Evolutionary conservation across 2,329 filamentous ascomycete genomes (phyloP).

Genomic region (Epicoccum nigrum): DNA sequence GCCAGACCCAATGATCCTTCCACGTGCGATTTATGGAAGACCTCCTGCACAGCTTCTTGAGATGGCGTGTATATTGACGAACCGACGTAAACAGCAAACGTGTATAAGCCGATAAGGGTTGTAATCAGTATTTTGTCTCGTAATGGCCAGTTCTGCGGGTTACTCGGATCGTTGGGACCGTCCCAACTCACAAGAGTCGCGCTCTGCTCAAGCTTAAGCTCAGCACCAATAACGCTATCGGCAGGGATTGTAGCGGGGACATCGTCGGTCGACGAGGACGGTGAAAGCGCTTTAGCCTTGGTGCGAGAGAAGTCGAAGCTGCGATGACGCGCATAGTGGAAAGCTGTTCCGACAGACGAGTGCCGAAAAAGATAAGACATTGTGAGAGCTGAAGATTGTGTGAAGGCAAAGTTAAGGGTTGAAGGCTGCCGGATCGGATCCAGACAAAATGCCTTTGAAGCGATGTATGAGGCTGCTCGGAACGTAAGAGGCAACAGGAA

Average conservation of each 20-base stretch:
- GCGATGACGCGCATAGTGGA: slow-evolving; percentile 27
- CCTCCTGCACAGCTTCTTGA: slow-evolving; percentile 53
- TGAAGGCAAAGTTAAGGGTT: neutral
- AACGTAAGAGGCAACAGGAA: neutral
- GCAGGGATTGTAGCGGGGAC: slow-evolving; percentile 15
- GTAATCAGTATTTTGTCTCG: slow-evolving; percentile 42
- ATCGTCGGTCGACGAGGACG: slow-evolving; percentile 29
- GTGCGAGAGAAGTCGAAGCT: slow-evolving; percentile 29
- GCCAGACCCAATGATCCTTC: slow-evolving; percentile 63
- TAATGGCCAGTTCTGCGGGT: slow-evolving; percentile 46
- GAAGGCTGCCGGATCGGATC: neutral
- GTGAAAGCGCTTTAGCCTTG: slow-evolving; percentile 21
- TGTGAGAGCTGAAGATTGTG: neutral
- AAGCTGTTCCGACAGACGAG: slow-evolving; percentile 24
- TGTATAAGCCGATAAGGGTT: slow-evolving; percentile 56
- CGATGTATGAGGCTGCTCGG: neutral
- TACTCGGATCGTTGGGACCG: slow-evolving; percentile 42
- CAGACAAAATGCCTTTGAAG: neutral
- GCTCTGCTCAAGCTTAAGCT: slow-evolving; percentile 30
- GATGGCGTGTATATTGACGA: slow-evolving; percentile 57
- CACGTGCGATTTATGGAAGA: slow-evolving; percentile 59
- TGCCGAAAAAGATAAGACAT: slow-evolving; percentile 34
- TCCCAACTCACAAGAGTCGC: slow-evolving; percentile 49
- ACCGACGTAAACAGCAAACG: slow-evolving; percentile 63
- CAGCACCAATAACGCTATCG: slow-evolving; percentile 21